These are phyloP conservation scores for Vaccinium myrtillus DNA, from an alignment of 148 eudicot species.

Conservation along the genomic window DNA sequence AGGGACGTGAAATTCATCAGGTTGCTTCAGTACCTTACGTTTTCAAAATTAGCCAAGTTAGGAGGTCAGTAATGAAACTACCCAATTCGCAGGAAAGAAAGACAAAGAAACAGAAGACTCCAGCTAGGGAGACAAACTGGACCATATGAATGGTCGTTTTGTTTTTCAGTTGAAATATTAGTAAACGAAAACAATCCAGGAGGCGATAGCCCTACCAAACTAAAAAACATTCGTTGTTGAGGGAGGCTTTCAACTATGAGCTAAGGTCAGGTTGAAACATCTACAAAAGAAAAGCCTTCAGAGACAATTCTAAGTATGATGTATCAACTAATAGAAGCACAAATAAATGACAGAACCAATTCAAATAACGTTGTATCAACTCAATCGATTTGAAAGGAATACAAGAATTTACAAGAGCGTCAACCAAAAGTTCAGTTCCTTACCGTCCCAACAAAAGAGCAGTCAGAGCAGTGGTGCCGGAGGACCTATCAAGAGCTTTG, in stretches of 20 bases:
- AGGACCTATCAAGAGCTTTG: constrained; percentile 52
- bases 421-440: constrained; percentile 12
- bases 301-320: background rate
- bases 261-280: background rate
- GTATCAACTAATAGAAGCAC: background rate
- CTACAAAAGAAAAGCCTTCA: background rate
- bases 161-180: background rate
- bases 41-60: background rate
- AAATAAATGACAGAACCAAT: background rate
- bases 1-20: background rate
- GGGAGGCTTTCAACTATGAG: background rate
- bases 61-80: background rate
- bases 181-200: background rate
- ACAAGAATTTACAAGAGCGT: background rate
- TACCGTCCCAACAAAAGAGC: constrained; percentile 61
- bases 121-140: background rate
- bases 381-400: background rate
- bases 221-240: background rate
- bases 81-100: background rate
- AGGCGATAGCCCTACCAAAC: background rate
- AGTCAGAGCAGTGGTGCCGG: constrained; percentile 71
- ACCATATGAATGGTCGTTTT: background rate
- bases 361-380: background rate
- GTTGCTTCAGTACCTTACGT: background rate
- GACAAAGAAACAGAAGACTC: background rate